Percentiles rank a stretch among this genome's conserved stretches.
Evolutionary conservation across 2,329 filamentous ascomycete species (phyloP).

Genomic region (Madurella mycetomatis): DNA sequence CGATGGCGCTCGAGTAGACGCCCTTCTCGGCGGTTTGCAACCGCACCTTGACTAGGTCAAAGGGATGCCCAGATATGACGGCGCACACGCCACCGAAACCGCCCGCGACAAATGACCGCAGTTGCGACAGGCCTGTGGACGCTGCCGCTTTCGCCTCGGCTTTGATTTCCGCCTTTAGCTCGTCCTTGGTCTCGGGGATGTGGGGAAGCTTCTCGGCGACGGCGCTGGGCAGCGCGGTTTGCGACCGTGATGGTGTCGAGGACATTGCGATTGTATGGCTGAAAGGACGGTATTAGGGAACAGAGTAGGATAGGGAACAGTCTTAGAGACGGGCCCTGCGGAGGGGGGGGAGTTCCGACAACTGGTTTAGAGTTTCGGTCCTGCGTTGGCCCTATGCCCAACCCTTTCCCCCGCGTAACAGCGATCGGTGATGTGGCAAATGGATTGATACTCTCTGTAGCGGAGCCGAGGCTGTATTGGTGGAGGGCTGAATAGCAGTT

Average conservation of each 20-base stretch:
- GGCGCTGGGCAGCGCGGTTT: conserved; percentile 34
- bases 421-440: too few relatives aligned
- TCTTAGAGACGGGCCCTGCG: background rate
- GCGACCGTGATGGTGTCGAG: conserved; percentile 27
- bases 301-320: background rate
- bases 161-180: conserved; percentile 42
- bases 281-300: background rate
- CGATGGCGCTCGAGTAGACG: conserved; percentile 83
- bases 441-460: background rate
- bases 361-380: too few relatives aligned
- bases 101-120: conserved; percentile 82
- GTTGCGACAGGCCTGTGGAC: conserved; percentile 42
- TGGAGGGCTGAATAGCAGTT: background rate
- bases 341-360: too few relatives aligned
- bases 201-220: conserved; percentile 39
- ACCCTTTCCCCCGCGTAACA: too few relatives aligned
- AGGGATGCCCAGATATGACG: conserved; percentile 91
- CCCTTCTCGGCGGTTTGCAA: conserved; percentile 94
- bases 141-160: conserved; percentile 38
- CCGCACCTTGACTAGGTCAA: conserved; percentile 96
- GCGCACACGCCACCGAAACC: conserved; percentile 93
- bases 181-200: conserved; percentile 41
- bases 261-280: conserved; percentile 19
- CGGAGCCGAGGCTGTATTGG: background rate
- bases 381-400: too few relatives aligned